Evolutionary conservation across 1,139 yeast genomes (phyloP).

Genomic region (Suhomyces wounanorum): DNA sequence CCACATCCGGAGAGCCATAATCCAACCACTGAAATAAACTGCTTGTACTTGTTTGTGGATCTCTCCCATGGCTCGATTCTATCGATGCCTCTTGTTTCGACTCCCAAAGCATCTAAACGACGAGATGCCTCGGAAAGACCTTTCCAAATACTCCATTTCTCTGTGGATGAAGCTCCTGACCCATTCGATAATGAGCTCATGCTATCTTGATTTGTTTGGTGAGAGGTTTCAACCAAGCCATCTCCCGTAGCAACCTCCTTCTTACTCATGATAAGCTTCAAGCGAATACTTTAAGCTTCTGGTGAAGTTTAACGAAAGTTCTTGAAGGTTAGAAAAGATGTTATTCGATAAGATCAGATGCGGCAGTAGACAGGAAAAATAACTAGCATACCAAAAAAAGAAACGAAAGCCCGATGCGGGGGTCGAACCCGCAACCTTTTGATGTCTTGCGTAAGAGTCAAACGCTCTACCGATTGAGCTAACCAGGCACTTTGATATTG

Average conservation of each 20-base stretch:
- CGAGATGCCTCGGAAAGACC: constrained; percentile 19
- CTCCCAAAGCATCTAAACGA: constrained; percentile 49
- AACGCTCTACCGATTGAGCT: constrained; percentile 20
- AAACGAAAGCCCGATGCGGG: constrained; percentile 45
- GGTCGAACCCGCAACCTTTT: constrained; percentile 54
- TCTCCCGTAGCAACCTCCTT: neutral
- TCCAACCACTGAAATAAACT: constrained; percentile 63
- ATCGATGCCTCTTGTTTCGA: constrained; percentile 82
- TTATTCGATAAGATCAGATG: neutral
- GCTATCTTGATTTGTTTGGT: neutral
- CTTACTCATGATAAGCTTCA: neutral
- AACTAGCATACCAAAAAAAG: neutral
- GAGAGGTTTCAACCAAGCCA: neutral
- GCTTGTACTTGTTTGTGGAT: constrained; percentile 47
- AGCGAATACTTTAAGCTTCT: neutral
- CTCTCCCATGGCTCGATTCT: constrained; percentile 73
- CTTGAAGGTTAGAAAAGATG: neutral
- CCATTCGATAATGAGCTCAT: neutral
- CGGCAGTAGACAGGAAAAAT: neutral
- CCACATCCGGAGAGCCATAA: constrained; percentile 86
- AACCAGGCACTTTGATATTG: constrained; percentile 14
- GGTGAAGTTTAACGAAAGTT: neutral
- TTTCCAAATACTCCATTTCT: constrained; percentile 6
- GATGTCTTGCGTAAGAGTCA: constrained; percentile 24
- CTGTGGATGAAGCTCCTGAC: constrained; percentile 2